These are phyloP conservation scores for Sclerotinia glacialis DNA, from an alignment of 2,329 filamentous ascomycete species.

Conservation along the genomic window DNA sequence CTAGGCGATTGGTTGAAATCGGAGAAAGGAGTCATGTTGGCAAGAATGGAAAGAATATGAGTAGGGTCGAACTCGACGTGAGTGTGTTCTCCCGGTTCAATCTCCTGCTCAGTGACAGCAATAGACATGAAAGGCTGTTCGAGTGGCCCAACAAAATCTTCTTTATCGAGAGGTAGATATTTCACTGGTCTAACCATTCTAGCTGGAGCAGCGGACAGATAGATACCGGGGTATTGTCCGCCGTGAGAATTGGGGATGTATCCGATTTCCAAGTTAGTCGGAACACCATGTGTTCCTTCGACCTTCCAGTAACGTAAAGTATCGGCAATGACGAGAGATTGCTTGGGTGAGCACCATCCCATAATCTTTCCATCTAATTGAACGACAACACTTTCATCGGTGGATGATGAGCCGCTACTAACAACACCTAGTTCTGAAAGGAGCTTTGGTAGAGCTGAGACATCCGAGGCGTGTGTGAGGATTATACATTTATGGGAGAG, in stretches of 20 bases:
- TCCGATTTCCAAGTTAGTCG: slow-evolving; percentile 83
- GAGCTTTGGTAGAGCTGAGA: slow-evolving; percentile 69
- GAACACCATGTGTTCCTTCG: slow-evolving; percentile 75
- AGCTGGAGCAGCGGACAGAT: slow-evolving; percentile 82
- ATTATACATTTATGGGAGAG: slow-evolving; percentile 93
- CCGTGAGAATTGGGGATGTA: slow-evolving; percentile 83
- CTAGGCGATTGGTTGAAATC: slow-evolving; percentile 97
- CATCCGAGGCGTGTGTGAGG: slow-evolving; percentile 71
- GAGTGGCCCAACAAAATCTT: slow-evolving; percentile 86
- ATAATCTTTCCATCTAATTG: slow-evolving; percentile 88
- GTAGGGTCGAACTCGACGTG: slow-evolving; percentile 94
- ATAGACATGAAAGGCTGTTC: slow-evolving; percentile 99
- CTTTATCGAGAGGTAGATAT: slow-evolving; percentile 80
- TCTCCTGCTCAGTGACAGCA: slow-evolving; percentile 82
- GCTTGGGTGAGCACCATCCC: slow-evolving; percentile 83
- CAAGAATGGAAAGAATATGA: slow-evolving; percentile 94
- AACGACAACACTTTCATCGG: slow-evolving; percentile 81
- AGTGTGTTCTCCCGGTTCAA: slow-evolving; percentile 82
- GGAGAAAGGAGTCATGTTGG: slow-evolving; percentile 98
- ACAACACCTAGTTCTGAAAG: slow-evolving; percentile 78
- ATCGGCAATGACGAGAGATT: slow-evolving; percentile 78
- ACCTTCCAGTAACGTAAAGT: slow-evolving; percentile 95
- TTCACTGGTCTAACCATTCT: slow-evolving; percentile 90
- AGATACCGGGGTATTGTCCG: slow-evolving; percentile 94
- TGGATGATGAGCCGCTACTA: slow-evolving; percentile 70